These are phyloP conservation scores for Plasmodium cynomolgi DNA, from an alignment of 169 alveolate genomes.

Conservation along the genomic window DNA sequence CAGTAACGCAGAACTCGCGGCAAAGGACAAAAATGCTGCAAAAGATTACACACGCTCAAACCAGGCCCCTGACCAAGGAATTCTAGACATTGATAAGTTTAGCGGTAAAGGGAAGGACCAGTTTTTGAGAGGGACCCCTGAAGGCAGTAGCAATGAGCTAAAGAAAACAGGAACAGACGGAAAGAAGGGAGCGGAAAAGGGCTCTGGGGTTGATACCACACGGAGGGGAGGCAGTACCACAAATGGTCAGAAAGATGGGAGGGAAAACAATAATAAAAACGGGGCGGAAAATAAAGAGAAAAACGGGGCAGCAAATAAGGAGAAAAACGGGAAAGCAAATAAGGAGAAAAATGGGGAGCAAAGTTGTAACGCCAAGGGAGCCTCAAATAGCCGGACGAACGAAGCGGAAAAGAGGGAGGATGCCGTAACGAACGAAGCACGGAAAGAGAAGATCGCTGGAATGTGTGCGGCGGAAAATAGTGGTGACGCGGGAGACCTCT, in stretches of 20 bases:
- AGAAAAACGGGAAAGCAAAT: neutral
- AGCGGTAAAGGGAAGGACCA: neutral
- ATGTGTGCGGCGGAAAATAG: neutral
- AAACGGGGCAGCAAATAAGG: neutral
- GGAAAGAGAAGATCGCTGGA: neutral
- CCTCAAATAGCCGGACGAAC: neutral
- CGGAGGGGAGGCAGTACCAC: neutral
- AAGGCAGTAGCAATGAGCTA: neutral
- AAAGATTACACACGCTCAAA: neutral
- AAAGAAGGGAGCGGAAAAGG: neutral
- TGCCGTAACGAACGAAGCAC: neutral
- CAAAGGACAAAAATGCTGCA: neutral
- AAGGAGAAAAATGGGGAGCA: neutral
- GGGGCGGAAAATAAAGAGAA: neutral
- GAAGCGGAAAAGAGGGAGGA: neutral
- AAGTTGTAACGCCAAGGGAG: neutral
- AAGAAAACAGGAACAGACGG: neutral
- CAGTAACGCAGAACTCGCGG: neutral
- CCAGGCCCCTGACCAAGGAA: neutral
- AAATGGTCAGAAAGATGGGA: neutral
- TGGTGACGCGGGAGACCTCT: neutral
- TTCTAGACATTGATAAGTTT: neutral
- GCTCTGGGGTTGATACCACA: neutral
- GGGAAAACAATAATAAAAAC: neutral
- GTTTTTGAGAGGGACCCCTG: neutral